A percentile compares a stretch with the other conserved stretches of the same genome.
phyloP scores from a whole-genome alignment of 352 stramenopile genomes.

The Poterioochromonas sp. region DNA sequence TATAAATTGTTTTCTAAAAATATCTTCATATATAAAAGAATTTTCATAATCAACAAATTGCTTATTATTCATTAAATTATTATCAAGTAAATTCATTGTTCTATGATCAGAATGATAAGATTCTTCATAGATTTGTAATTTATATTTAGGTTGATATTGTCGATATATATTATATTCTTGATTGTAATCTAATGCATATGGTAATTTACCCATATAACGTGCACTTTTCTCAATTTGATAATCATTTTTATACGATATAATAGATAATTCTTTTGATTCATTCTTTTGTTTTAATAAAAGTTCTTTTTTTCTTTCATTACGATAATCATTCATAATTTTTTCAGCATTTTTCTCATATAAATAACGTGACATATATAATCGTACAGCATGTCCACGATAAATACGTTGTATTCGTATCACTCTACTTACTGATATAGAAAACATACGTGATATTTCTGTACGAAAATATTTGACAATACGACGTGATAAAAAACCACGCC shows the following conservation, averaged over 20 bases:
- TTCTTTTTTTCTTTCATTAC: not conserved
- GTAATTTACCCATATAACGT: not conserved
- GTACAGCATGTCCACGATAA: constrained; percentile 7
- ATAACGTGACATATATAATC: not conserved
- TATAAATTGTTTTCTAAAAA: not conserved
- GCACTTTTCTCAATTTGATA: not conserved
- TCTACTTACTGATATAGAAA: not conserved
- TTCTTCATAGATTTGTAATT: not conserved
- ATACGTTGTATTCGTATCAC: not conserved
- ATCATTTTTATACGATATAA: not conserved
- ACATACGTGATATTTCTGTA: not conserved
- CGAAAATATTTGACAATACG: constrained; percentile 12
- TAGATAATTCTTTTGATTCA: not conserved
- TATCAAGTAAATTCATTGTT: not conserved
- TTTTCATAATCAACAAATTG: not conserved
- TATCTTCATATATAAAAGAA: not conserved
- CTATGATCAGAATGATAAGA: not conserved
- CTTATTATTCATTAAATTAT: not conserved
- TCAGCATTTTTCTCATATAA: not conserved
- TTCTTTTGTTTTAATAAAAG: not conserved
- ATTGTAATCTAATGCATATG: not conserved
- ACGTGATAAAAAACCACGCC: constrained; percentile 13
- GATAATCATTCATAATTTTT: not conserved
- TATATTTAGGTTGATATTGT: not conserved
- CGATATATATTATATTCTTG: not conserved